Base-by-base conservation (phyloP, 2,329 filamentous ascomycete species). In the Ceratocystis papillata region DNA sequence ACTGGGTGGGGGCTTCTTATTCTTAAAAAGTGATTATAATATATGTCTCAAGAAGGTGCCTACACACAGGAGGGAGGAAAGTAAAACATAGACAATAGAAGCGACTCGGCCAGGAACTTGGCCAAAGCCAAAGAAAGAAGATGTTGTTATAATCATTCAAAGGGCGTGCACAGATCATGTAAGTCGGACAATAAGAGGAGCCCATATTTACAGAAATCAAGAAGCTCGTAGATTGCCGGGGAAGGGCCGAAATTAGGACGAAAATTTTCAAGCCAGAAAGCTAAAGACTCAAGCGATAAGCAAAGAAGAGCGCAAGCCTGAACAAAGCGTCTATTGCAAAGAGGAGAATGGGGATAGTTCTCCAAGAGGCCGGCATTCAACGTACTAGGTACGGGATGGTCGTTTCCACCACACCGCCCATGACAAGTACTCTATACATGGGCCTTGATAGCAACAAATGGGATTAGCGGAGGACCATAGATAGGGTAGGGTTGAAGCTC, bases 91-190 rank as follows among this genome's bases (percentile, higher is more conserved):
- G 17, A 22, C 55, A 37, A 33, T 12, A 37, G 7, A 53, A 37
- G 17, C 17, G 33, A 10, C 48, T 53, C 22, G 25, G 25, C 10
- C 37, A 25, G 48, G 25, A 53, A 53, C 22, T 25, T 53, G 22
- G 48, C 48, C 22, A 53, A 53, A 53, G 48, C 48, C 37, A 41
- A 41, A 41, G 37, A 15, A 41, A 15, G 48, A 8, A 37, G 28
- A 59, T 12, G 25, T 59, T 10, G 28, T 59, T 37, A n/a, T n/a
- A 30, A 15, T 59, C 15, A n/a, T 37, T 17, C 55, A 33, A 59
- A 59, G 55, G 55, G 55, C 55, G 55, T 59, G 55, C 55, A 59
- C 55, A 59, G 55, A 59, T 59, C 55, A 59, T 59, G 55, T 59
- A 59, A 59, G 55, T 37, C 55, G 15, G 33, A 37, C 55, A 59